phyloP scores from a whole-genome alignment of 108 stramenopile species.

The Epithemia pelagica region DNA sequence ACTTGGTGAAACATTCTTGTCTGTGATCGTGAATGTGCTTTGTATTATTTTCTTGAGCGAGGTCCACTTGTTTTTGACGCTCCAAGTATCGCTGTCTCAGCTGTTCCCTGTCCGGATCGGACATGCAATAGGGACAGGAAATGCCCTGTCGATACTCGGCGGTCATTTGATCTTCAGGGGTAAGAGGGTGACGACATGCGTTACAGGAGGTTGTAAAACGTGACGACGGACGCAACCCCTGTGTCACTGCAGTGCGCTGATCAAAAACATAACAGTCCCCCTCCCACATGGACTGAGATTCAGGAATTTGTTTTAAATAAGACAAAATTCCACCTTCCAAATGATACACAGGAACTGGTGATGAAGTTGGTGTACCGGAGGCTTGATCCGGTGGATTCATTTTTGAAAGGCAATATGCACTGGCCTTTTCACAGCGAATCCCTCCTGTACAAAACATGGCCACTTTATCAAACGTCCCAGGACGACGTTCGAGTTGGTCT shows the following conservation, averaged over 20 bases:
- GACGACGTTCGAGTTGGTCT: conserved; percentile 6
- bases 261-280: conserved; percentile 88
- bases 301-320: conserved; percentile 58
- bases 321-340: conserved; percentile 85
- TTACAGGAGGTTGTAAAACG: conserved; percentile 49
- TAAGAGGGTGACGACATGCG: conserved; percentile 68
- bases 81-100: conserved; percentile 5
- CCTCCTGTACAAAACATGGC: conserved; percentile 98
- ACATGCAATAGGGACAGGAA: conserved; percentile 33
- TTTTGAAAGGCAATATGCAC: conserved; percentile 36
- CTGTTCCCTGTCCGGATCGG: background rate
- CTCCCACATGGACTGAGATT: conserved; percentile 43
- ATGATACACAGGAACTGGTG: conserved; percentile 75
- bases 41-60: background rate
- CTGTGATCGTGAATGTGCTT: background rate
- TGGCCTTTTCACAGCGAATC: conserved; percentile 93
- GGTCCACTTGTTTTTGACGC: conserved; percentile 7
- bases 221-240: conserved; percentile 46
- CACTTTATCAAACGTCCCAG: conserved; percentile 33
- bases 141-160: conserved; percentile 39
- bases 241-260: conserved; percentile 68
- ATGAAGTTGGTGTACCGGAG: conserved; percentile 8
- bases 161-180: conserved; percentile 21
- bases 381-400: conserved; percentile 9
- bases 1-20: too few relatives aligned